Percentiles rank a stretch among this genome's conserved stretches.
Conservation (phyloP, 139 green algal genomes). For the Auxenochlorella protothecoides region DNA sequence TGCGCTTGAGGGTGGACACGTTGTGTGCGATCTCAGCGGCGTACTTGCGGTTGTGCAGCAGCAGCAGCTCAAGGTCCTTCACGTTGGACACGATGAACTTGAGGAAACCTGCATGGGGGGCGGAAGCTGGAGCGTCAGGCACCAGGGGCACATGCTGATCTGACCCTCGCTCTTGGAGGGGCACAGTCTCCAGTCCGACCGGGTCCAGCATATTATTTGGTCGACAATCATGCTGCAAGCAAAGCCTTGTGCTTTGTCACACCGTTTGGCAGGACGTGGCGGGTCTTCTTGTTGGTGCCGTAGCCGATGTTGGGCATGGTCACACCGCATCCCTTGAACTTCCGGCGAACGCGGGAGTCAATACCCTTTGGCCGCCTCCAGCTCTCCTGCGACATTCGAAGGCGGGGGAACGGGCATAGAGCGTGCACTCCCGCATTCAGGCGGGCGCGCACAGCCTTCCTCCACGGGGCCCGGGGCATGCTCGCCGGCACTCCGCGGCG, state of each 20-base stretch:
- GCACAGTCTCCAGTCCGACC: no score
- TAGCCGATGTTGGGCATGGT: constrained; percentile 95
- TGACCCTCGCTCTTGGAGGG: no score
- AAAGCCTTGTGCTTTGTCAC: not conserved
- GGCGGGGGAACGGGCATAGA: not conserved
- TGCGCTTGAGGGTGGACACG: constrained; percentile 88
- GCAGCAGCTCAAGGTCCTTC: constrained; percentile 89
- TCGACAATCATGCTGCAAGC: not conserved
- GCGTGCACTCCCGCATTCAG: not conserved
- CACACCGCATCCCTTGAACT: constrained; percentile 89
- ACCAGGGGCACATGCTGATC: no score
- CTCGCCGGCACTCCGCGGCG: not conserved
- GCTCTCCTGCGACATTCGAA: constrained; percentile 45
- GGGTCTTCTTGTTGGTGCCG: constrained; percentile 88
- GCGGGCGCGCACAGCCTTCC: no score
- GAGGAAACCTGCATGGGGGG: constrained; percentile 51
- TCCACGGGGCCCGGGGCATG: no score
- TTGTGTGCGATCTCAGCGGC: constrained; percentile 90
- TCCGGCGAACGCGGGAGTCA: constrained; percentile 83
- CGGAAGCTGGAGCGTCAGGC: not conserved
- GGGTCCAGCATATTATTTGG: no score
- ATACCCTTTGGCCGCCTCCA: constrained; percentile 97
- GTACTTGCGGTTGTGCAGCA: constrained; percentile 98
- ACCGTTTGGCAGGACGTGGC: constrained; percentile 81
- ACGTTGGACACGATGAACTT: constrained; percentile 90